Evolutionary conservation across 345 rosid genomes (phyloP), one percentile per base, ranked within the genome.

Genomic region (Moricandia moricandioides): DNA sequence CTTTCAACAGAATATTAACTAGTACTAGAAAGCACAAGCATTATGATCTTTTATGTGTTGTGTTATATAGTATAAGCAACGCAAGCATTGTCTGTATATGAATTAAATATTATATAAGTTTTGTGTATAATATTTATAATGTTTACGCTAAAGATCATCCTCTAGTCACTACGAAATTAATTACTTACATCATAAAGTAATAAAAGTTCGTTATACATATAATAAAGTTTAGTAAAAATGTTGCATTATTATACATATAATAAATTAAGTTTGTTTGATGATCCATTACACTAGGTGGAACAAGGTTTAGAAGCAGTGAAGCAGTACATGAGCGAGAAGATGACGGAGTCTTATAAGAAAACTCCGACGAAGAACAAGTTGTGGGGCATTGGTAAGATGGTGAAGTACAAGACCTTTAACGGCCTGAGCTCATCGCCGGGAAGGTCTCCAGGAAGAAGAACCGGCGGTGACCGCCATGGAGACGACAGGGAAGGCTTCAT

Each of bases 331-430:
- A 85, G 83, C 14, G 87, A 82, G 67, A 86, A 83, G 70, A 86
- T 92, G 94, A 86, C 74, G 5, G 82, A 76, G 0, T 83, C 83
- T 1, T 0, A 21, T 2, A 21, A 21, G 1, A 21, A 21, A 21
- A 21, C 24, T 21, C 31, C 80, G 14, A 58, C 6, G 1, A 85
- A 84, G 79, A 93, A 87, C 82, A 85, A 80, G 78, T 79, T 87
- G 0, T 87, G 97, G 96, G 88, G 87, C 7, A 43, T 77, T 31
- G 79, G 88, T 60, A 90, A 83, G 80, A 35, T 92, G 81, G 90
- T 90, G 10, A 88, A 74, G 69, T 85, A 72, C 58, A 78, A 82
- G 18, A 86, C 88, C 5, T 84, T 86, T 71, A 83, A 75, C 62
- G 87, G 79, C 26, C 18, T 76, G 18, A 76, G 65, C 34, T 55